Conservation (phyloP, 192 early-diverging fungal species). For the Chytriomyces confervae region DNA sequence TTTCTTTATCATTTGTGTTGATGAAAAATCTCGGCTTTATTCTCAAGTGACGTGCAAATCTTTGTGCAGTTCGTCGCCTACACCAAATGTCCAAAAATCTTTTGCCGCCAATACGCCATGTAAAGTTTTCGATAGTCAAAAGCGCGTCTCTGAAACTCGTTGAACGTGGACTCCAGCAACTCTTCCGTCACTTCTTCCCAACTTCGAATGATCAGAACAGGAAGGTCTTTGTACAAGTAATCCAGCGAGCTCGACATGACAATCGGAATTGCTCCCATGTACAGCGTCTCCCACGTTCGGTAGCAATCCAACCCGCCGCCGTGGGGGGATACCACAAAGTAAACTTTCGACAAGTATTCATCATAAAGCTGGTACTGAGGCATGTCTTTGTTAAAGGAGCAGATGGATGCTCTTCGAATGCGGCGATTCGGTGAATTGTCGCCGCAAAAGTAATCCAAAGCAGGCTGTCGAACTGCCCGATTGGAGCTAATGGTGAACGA, state of each 20-base stretch:
- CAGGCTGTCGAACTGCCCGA: not conserved
- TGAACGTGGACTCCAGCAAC: not conserved
- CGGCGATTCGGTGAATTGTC: not conserved
- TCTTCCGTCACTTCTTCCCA: conserved; percentile 6
- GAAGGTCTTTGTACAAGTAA: not conserved
- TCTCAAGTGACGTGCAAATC: no score
- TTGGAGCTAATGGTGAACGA: conserved; percentile 5
- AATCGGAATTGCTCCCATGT: conserved; percentile 9
- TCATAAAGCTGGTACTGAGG: not conserved
- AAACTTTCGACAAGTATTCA: not conserved
- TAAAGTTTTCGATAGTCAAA: not conserved
- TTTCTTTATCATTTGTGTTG: no score
- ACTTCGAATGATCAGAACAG: not conserved
- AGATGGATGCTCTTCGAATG: not conserved
- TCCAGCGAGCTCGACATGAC: conserved; percentile 1
- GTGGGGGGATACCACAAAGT: conserved; percentile 19
- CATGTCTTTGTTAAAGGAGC: not conserved
- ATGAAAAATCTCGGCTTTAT: no score
- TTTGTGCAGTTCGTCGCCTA: no score
- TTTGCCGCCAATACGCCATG: not conserved
- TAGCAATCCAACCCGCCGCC: conserved; percentile 19
- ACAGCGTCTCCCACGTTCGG: conserved; percentile 11
- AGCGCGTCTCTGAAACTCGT: not conserved
- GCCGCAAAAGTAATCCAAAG: not conserved
- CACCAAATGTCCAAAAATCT: not conserved